Conservation (phyloP, 768 basidiomycete species). For the Rhizopogon vesiculosus region DNA sequence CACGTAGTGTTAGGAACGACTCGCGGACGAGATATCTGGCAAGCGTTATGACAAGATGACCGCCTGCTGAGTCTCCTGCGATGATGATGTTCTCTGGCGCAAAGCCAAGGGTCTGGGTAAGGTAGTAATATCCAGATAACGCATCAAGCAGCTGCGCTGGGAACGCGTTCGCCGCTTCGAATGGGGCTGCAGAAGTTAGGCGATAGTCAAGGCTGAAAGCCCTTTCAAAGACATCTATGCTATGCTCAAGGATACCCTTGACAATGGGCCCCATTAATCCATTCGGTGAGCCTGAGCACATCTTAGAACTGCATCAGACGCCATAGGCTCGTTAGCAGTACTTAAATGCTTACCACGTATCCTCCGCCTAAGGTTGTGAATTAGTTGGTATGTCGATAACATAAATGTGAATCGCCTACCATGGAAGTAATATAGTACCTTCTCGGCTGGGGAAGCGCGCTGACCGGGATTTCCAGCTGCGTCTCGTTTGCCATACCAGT, state of each 20-base stretch:
- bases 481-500: conserved; percentile 14
- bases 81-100: conserved; percentile 39
- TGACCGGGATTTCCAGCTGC: conserved; percentile 6
- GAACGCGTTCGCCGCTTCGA: conserved; percentile 33
- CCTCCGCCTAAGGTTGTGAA: conserved; percentile 1
- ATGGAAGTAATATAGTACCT: conserved; percentile 1
- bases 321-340: no score
- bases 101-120: conserved; percentile 39
- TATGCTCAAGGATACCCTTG: conserved; percentile 11
- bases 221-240: conserved; percentile 12
- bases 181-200: conserved; percentile 28
- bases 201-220: conserved; percentile 45
- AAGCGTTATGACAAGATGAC: conserved; percentile 39
- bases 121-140: conserved; percentile 46
- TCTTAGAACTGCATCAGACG: conserved; percentile 14
- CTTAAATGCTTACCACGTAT: not conserved
- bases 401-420: not conserved
- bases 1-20: not conserved
- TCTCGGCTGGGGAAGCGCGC: conserved; percentile 20
- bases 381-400: not conserved
- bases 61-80: conserved; percentile 53
- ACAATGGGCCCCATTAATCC: conserved; percentile 21
- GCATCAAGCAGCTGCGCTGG: conserved; percentile 52
- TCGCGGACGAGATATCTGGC: conserved; percentile 28
- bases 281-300: conserved; percentile 18